Conservation (phyloP, 352 stramenopile species). For the Globisporangium barbulae region DNA sequence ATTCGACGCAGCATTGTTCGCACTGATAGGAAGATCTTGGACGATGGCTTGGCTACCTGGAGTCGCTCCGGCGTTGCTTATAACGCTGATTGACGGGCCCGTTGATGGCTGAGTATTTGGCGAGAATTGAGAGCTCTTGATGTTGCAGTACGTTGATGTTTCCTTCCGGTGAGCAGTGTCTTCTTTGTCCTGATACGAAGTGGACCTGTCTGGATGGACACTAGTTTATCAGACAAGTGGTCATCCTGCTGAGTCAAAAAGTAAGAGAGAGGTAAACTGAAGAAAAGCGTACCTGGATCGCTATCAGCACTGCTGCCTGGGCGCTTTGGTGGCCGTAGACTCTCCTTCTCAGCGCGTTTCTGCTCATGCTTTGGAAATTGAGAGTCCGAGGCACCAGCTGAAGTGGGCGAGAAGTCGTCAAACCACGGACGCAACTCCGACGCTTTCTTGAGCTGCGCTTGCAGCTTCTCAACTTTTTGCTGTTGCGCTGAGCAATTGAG, state of each 20-base stretch:
- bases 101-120: background rate
- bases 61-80: background rate
- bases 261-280: background rate
- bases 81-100: background rate
- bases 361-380: background rate
- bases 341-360: background rate
- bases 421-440: slow-evolving; percentile 24
- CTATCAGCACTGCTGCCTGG: background rate
- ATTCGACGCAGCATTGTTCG: background rate
- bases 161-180: background rate
- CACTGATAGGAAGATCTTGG: background rate
- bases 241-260: background rate
- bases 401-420: slow-evolving; percentile 19
- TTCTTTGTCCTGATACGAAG: background rate
- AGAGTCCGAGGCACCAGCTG: background rate
- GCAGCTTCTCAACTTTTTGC: slow-evolving; percentile 31
- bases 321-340: background rate
- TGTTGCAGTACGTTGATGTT: background rate
- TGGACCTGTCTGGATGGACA: background rate
- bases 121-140: background rate
- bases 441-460: slow-evolving; percentile 32
- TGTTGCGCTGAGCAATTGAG: slow-evolving; percentile 28
- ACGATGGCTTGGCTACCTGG: background rate
- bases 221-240: background rate
- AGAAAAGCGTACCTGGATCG: background rate